These are phyloP conservation scores for Boletus mariae DNA, from an alignment of 1,284 basidiomycete species.

Conservation along the genomic window DNA sequence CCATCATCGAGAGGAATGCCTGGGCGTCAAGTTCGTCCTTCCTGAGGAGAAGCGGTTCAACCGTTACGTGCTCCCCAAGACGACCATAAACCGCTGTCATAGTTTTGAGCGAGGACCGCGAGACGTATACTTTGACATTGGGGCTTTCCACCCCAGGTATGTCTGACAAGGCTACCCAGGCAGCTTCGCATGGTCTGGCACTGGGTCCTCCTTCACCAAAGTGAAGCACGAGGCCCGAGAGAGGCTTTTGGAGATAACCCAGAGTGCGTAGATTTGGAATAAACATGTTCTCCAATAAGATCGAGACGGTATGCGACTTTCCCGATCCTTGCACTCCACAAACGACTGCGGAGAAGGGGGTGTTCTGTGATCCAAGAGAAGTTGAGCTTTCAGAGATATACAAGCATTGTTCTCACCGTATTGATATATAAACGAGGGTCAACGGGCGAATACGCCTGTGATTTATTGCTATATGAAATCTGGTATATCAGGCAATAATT, in stretches of 20 bases:
- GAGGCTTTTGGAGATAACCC: constrained; percentile 49
- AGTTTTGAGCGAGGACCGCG: constrained; percentile 56
- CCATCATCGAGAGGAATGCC: constrained; percentile 67
- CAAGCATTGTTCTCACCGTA: constrained; percentile 39
- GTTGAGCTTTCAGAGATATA: not conserved
- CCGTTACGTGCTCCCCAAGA: constrained; percentile 45
- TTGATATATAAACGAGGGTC: constrained; percentile 59
- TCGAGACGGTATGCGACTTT: constrained; percentile 66
- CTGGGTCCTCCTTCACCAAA: constrained; percentile 61
- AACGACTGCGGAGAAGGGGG: constrained; percentile 55
- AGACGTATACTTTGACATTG: constrained; percentile 56
- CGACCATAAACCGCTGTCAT: constrained; percentile 55
- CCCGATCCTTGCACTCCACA: constrained; percentile 68
- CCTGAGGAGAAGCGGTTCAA: constrained; percentile 55
- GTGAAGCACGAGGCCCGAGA: constrained; percentile 64
- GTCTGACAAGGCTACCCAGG: constrained; percentile 49
- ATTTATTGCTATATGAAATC: constrained; percentile 27
- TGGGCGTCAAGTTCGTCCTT: constrained; percentile 64
- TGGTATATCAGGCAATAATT: not conserved
- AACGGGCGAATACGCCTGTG: constrained; percentile 27
- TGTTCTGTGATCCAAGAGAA: constrained; percentile 39
- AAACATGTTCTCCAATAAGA: constrained; percentile 64
- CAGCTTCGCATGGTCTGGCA: constrained; percentile 60
- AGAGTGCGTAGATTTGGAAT: constrained; percentile 46
- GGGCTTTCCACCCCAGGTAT: constrained; percentile 42